Evolutionary conservation across 2,329 filamentous ascomycete species (phyloP), one percentile per base, ranked within the genome.

Genomic region (Ustulina deusta): DNA sequence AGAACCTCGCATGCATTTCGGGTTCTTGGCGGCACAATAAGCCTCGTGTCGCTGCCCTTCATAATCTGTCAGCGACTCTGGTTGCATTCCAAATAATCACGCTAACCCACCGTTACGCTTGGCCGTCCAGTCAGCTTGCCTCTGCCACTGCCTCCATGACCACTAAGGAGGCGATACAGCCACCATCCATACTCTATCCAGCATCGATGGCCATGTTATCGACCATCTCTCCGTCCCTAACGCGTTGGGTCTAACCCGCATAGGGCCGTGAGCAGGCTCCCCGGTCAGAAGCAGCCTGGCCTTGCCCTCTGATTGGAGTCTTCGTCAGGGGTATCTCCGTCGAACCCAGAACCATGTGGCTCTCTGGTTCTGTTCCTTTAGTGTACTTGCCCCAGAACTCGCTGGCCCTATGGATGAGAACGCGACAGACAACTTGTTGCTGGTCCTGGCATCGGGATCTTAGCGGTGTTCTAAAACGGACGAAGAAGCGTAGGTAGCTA

Each of bases 21-120:
- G 62, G 36, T 58, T n/a, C 68, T 70, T 70, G 68, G 65, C 68
- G 38, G 63, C 58, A 70, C 65, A 71, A 66, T 71, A 66, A 71
- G 63, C 60, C 66, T 69, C 69, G 69, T 63, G 61, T 60, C 44
- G 63, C 44, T 17, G 46, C 22, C 42, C 61, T 59, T 58, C 61
- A 44, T 7, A 57, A 65, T 69, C 57, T 69, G 64, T 71, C 69
- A 71, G 61, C 69, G 36, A 69, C 34, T 38, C n/a, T 22, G n/a
- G 40, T 56, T 36, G 38, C 67, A 69, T 71, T 71, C 69, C 68
- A 71, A 71, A 71, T 71, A 27, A 64, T 48, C 49, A 59, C 51
- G 46, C 52, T 20, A 66, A 38, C 55, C 66, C 66, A 66, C 66
- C 46, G 22, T 40, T 38, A 61, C 57, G 49, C 59, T 32, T 51